These are phyloP conservation scores for Aspergillus phoenicis DNA, from an alignment of 2,329 filamentous ascomycete species.

Conservation along the genomic window DNA sequence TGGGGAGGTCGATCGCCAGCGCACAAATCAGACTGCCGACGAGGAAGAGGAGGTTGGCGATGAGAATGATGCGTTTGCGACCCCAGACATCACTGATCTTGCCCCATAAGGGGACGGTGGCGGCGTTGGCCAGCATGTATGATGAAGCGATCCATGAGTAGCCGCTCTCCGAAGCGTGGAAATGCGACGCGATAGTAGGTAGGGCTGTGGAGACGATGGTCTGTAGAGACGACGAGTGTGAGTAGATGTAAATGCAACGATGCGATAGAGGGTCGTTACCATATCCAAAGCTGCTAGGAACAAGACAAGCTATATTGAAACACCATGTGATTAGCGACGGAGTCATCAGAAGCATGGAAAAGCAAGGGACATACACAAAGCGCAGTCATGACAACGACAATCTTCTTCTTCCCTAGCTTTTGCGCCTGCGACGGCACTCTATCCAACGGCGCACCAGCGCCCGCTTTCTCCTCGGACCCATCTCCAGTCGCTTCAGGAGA, in stretches of 20 bases:
- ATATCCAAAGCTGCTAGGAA: conserved; percentile 64
- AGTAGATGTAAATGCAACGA: conserved; percentile 3
- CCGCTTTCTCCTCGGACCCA: conserved; percentile 21
- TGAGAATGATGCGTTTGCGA: conserved; percentile 63
- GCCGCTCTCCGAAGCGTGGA: conserved; percentile 46
- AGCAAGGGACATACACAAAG: conserved; percentile 38
- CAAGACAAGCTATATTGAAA: conserved; percentile 51
- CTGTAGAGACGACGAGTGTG: conserved; percentile 20
- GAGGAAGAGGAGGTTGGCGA: conserved; percentile 64
- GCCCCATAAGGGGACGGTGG: conserved; percentile 61
- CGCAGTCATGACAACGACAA: conserved; percentile 45
- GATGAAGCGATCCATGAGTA: conserved; percentile 54
- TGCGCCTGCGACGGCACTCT: conserved; percentile 41
- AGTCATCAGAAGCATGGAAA: not conserved
- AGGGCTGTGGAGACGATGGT: conserved; percentile 51
- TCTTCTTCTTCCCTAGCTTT: conserved; percentile 44
- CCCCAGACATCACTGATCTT: conserved; percentile 70
- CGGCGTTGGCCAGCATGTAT: conserved; percentile 50
- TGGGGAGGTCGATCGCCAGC: conserved; percentile 59
- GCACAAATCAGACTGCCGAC: conserved; percentile 64
- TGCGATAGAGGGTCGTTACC: conserved; percentile 31
- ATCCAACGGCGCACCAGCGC: conserved; percentile 30
- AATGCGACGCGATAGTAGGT: conserved; percentile 47
- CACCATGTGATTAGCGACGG: not conserved
- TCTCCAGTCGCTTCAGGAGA: conserved; percentile 13